Conservation (phyloP, 2,329 filamentous ascomycete species). For the Aspergillus fructus region DNA sequence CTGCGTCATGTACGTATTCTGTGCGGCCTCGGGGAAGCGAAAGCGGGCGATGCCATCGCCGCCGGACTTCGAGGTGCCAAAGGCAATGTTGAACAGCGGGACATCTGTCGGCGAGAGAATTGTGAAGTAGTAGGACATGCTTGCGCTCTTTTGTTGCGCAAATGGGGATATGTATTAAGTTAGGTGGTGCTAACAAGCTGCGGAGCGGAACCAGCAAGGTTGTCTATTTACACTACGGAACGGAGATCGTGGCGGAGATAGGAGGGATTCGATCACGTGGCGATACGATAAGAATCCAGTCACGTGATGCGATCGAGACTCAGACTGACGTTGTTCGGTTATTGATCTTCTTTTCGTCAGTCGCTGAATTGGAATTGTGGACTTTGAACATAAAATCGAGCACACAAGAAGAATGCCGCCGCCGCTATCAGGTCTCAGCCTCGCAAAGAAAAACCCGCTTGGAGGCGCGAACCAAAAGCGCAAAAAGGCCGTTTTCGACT, state of each 20-base stretch:
- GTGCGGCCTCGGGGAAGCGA: constrained; percentile 81
- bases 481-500: constrained; percentile 49
- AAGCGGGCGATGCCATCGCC: constrained; percentile 91
- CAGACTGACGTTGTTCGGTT: neutral
- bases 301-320: neutral
- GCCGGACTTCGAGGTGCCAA: constrained; percentile 93
- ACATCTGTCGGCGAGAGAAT: constrained; percentile 95
- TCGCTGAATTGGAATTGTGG: neutral
- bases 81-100: constrained; percentile 94
- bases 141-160: constrained; percentile 16
- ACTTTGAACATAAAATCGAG: neutral
- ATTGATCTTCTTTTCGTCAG: no score
- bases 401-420: constrained; percentile 22
- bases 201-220: neutral
- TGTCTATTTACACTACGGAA: neutral
- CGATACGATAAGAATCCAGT: constrained; percentile 12
- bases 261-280: constrained; percentile 10
- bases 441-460: constrained; percentile 38
- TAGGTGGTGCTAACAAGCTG: neutral
- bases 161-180: neutral
- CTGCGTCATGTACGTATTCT: constrained; percentile 93
- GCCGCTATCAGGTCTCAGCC: constrained; percentile 45
- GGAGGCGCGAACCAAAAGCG: constrained; percentile 44
- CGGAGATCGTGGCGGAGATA: neutral
- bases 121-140: constrained; percentile 98